Base-by-base conservation (phyloP, 2,329 filamentous ascomycete genomes). In the Verticillium longisporum region DNA sequence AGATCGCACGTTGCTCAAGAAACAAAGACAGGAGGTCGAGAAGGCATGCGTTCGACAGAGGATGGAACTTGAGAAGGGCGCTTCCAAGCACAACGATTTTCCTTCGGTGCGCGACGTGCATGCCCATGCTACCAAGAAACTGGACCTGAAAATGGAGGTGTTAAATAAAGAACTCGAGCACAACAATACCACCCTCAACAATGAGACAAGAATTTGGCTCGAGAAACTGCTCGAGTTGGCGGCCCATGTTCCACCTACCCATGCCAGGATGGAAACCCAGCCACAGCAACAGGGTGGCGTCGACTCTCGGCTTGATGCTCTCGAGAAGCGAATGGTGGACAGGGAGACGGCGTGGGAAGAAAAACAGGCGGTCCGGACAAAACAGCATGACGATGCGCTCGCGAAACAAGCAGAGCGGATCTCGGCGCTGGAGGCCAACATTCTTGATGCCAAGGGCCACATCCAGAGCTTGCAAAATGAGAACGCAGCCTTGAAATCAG, bases 361-460 rank as follows among this genome's bases (percentile, higher is more conserved):
- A n/a, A 50, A 50, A 50, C n/a, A 50, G 9, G 45, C n/a, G n/a
- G 21, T 2, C n/a, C 21, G 45, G 18, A 21, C 45, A 10, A 59
- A 57, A 26, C 61, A 53, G n/a, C 58, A 61, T 36, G 53, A 53
- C 32, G 62, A 62, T 26, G 18, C 54, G 21, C 14, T 61, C 57
- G 41, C 64, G 61, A 53, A 64, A 68, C 57, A 62, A 63, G 10
- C 59, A 32, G 53, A 64, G 63, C 45, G 45, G 33, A 50, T 64
- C 34, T 37, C 61, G 33, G 57, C 62, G 56, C 45, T 58, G 5
- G 33, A 38, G 14, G 54, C 57, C 21, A 37, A 26, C 14, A 45
- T 64, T 6, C n/a, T 38, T 6, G 3, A 41, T 2, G 62, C 60
- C 41, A 54, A 32, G 18, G 34, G 21, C 13, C 54, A 57, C 21